Evolutionary conservation across 352 stramenopile species (phyloP), one percentile per base, ranked within the genome.

Genomic region (Phytophthora europaea): DNA sequence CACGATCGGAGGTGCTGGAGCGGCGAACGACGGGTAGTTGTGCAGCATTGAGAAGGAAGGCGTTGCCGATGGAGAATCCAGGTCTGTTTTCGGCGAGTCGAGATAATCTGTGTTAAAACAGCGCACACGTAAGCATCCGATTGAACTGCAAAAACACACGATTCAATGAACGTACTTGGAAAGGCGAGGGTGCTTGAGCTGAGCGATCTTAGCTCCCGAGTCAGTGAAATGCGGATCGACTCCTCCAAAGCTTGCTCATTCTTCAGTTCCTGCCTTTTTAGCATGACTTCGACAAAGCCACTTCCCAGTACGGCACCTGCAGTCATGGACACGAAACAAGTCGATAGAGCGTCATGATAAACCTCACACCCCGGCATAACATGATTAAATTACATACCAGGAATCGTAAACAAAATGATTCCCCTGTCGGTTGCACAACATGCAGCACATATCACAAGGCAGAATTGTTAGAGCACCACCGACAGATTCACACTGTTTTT

Each of bases 391-490:
- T 3, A 3, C 33, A 57, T 61, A 78, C 87, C 88, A 1, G 89
- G 89, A 60, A 96, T 94, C 15, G 88, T 93, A 61, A 96, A 96
- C 58, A 96, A 63, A 50, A 96, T 93, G 60, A 94, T 96, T n/a
- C 89, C 89, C 86, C 53, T 60, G 53, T 47, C 7, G 31, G 12
- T 53, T 31, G 9, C 47, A 28, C 34, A 43, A 15, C 43, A 2
- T 18, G 43, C 18, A 50, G 8, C 18, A 36, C 23, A 56, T n/a
- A 15, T 22, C 12, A 34, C 13, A 6, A 15, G n/a, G 2, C 10
- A 36, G 0, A 3, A 56, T 2, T 28, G 26, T 56, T 56, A 56
- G n/a, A 51, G 22, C 22, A 56, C 9, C 23, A 5, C 36, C 2
- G 23, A 5, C 10, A 6, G 15, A 20, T 36, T 13, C 50, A 38